These are phyloP conservation scores for Colletotrichum horii DNA, from an alignment of 2,329 filamentous ascomycete genomes.

Conservation along the genomic window DNA sequence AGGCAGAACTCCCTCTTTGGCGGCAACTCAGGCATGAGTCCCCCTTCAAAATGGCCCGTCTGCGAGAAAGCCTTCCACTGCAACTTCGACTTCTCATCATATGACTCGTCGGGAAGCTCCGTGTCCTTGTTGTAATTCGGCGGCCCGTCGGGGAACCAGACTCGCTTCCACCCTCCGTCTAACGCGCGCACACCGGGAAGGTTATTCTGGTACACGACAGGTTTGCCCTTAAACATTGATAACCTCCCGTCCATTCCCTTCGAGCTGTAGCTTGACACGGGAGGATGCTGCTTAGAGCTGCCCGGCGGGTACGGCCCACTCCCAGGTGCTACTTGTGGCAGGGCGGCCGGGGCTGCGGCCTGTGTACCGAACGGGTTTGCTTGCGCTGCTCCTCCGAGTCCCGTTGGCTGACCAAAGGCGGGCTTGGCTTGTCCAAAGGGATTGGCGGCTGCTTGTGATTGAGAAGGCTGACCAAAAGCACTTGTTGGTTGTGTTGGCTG, in stretches of 20 bases:
- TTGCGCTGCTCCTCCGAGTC: neutral
- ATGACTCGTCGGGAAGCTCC: constrained; percentile 60
- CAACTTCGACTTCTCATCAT: constrained; percentile 63
- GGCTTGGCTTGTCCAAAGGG: constrained; percentile 35
- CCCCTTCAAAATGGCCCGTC: constrained; percentile 72
- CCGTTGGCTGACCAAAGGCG: constrained; percentile 30
- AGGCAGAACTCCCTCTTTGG: constrained; percentile 77
- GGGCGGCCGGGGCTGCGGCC: constrained; percentile 12
- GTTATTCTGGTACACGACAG: constrained; percentile 60
- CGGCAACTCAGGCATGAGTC: constrained; percentile 76
- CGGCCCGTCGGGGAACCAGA: constrained; percentile 77
- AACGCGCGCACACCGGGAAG: constrained; percentile 54
- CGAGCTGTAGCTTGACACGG: constrained; percentile 47
- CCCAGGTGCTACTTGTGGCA: constrained; percentile 14
- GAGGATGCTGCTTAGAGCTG: constrained; percentile 49
- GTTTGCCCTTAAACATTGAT: constrained; percentile 66
- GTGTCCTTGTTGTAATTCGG: constrained; percentile 69
- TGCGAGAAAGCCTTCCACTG: constrained; percentile 70
- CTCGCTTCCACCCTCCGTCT: constrained; percentile 64
- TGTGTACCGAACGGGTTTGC: constrained; percentile 30
- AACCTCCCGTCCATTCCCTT: constrained; percentile 51
- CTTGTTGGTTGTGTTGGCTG: constrained; percentile 23
- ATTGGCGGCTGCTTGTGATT: constrained; percentile 23
- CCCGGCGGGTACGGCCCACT: constrained; percentile 48
- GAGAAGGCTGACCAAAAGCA: constrained; percentile 33